These are phyloP conservation scores for Sphagnum contortum DNA, from an alignment of 225 moss, liverwort and hornwort genomes.

Conservation along the genomic window DNA sequence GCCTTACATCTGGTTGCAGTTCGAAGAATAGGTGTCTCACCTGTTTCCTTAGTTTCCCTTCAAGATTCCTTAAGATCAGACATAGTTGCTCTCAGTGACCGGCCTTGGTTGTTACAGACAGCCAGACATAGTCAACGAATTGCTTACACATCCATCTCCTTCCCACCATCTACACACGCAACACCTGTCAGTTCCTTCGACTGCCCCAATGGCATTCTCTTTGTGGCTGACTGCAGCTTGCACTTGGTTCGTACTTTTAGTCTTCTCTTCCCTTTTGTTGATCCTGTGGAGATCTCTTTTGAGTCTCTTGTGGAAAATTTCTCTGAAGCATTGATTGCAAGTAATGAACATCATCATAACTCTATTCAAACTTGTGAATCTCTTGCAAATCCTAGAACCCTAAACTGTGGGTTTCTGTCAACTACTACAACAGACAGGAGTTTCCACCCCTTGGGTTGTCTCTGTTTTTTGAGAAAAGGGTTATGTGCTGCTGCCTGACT, in stretches of 20 bases:
- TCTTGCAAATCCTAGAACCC: too few relatives aligned
- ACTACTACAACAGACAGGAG: too few relatives aligned
- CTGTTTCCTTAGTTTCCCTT: conserved; percentile 80
- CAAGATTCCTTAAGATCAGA: conserved; percentile 68
- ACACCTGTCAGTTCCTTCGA: conserved; percentile 77
- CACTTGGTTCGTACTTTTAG: conserved; percentile 69
- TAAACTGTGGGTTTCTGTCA: too few relatives aligned
- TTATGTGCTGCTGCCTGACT: too few relatives aligned
- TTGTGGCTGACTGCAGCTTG: conserved; percentile 97
- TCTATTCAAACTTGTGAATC: too few relatives aligned
- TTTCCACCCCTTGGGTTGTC: too few relatives aligned
- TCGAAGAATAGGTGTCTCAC: conserved; percentile 89
- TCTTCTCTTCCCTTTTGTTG: background rate
- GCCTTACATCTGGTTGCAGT: conserved; percentile 73
- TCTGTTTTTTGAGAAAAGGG: too few relatives aligned
- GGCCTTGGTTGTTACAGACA: conserved; percentile 96
- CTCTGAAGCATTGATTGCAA: too few relatives aligned
- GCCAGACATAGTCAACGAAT: conserved; percentile 92
- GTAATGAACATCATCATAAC: too few relatives aligned
- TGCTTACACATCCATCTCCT: conserved; percentile 88
- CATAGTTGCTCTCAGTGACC: conserved; percentile 87
- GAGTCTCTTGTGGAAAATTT: too few relatives aligned
- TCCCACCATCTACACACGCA: conserved; percentile 85
- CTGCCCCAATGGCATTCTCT: conserved; percentile 88
- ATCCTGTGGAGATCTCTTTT: too few relatives aligned